A percentile compares a stretch with the other conserved stretches of the same genome.
Evolutionary conservation across 2,329 filamentous ascomycete species (phyloP).

Genomic region (Ophiostoma angusticollis): DNA sequence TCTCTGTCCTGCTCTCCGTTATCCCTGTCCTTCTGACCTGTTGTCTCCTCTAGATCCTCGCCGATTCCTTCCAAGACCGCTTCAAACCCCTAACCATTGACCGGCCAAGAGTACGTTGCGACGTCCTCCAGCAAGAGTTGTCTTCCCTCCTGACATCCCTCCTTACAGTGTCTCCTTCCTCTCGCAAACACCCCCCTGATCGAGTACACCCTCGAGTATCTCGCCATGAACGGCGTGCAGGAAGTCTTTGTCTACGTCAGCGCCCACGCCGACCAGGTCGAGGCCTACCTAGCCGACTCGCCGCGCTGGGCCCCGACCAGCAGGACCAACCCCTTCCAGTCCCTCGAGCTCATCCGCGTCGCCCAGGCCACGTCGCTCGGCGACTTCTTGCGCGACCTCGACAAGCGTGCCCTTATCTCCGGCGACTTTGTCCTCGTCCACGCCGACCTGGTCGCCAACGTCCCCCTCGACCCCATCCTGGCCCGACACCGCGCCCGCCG

Average conservation of each 20-base stretch:
- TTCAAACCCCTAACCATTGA: slow-evolving; percentile 85
- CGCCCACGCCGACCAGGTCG: slow-evolving; percentile 73
- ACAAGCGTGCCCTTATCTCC: slow-evolving; percentile 70
- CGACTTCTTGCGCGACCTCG: slow-evolving; percentile 88
- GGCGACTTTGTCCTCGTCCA: slow-evolving; percentile 89
- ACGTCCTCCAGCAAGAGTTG: background rate
- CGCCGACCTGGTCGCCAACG: slow-evolving; percentile 82
- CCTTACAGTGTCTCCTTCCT: slow-evolving; percentile 70
- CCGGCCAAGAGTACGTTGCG: slow-evolving; percentile 62
- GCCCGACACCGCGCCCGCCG: slow-evolving; percentile 69
- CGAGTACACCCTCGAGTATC: slow-evolving; percentile 94
- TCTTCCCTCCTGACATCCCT: background rate
- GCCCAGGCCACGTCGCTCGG: slow-evolving; percentile 73
- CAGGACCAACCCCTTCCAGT: slow-evolving; percentile 53
- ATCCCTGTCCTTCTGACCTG: slow-evolving; percentile 14
- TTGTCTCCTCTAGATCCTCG: slow-evolving; percentile 52
- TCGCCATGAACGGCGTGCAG: slow-evolving; percentile 88
- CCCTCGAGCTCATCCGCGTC: slow-evolving; percentile 74
- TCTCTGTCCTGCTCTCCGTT: background rate
- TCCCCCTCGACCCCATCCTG: slow-evolving; percentile 69
- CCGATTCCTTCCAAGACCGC: slow-evolving; percentile 87
- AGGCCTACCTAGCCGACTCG: slow-evolving; percentile 72
- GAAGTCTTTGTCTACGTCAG: slow-evolving; percentile 89
- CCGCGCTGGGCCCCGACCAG: slow-evolving; percentile 51
- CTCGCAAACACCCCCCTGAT: slow-evolving; percentile 90